Percentiles rank a stretch among this genome's conserved stretches.
Evolutionary conservation across 2,329 filamentous ascomycete species (phyloP).

Genomic region (Fusarium vanettenii): DNA sequence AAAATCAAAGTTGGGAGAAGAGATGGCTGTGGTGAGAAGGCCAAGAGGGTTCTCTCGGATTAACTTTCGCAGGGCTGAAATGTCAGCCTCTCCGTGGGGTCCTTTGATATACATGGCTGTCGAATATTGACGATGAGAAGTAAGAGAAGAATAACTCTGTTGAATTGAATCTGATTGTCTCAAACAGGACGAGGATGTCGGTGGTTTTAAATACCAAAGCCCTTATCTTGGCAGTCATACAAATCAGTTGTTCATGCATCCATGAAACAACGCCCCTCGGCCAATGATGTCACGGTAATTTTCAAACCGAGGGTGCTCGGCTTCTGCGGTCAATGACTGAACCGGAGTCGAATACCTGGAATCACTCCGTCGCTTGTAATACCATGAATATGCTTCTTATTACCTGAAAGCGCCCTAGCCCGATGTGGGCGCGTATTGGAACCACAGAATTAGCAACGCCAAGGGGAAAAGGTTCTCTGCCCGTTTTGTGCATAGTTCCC

Average conservation of each 20-base stretch:
- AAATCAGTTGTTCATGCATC: background rate
- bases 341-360: constrained; percentile 10
- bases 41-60: constrained; percentile 71
- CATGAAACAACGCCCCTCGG: background rate
- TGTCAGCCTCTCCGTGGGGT: constrained; percentile 63
- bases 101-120: constrained; percentile 67
- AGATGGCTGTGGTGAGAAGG: constrained; percentile 71
- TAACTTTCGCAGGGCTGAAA: constrained; percentile 63
- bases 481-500: background rate
- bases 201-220: background rate
- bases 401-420: constrained; percentile 21
- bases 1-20: constrained; percentile 58
- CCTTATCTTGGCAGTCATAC: background rate
- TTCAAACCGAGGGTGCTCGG: background rate
- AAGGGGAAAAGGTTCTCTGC: background rate
- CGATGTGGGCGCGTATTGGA: constrained; percentile 16
- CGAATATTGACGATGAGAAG: rapidly evolving
- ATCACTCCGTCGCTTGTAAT: constrained; percentile 12
- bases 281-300: constrained; percentile 9
- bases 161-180: too few species aligned
- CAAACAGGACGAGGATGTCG: background rate
- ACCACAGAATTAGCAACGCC: constrained; percentile 8
- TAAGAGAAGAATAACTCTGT: background rate
- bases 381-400: background rate
- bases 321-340: background rate